Percentiles rank a stretch among this genome's conserved stretches.
Evolutionary conservation across 495 filamentous ascomycete species (phyloP).

Genomic region (Astrocystis sublimbata): DNA sequence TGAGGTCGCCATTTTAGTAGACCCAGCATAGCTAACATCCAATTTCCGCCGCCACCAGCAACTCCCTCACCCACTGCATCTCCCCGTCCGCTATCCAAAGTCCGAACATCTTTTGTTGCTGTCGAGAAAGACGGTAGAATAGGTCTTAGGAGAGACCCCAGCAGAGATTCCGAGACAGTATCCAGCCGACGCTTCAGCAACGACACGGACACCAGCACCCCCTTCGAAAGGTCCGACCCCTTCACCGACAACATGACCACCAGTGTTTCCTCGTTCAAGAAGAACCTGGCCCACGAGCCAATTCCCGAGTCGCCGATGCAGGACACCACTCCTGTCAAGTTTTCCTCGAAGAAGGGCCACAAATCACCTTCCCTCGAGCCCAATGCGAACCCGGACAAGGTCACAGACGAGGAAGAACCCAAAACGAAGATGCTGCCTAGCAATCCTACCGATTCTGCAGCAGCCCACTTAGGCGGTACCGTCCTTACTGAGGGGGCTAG

Average conservation of each 20-base stretch:
- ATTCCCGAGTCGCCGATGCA: constrained; percentile 38
- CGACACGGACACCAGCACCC: constrained; percentile 35
- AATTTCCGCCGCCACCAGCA: constrained; percentile 24
- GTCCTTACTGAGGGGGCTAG: constrained; percentile 16
- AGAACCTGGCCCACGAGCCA: constrained; percentile 34
- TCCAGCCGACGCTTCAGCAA: constrained; percentile 38
- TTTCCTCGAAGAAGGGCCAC: constrained; percentile 20
- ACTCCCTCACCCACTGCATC: constrained; percentile 38
- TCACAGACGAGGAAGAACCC: constrained; percentile 31
- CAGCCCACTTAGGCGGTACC: constrained; percentile 22
- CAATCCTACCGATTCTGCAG: constrained; percentile 28
- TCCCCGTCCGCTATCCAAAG: constrained; percentile 69
- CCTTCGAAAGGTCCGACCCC: constrained; percentile 35
- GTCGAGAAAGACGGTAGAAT: constrained; percentile 65
- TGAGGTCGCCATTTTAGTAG: constrained; percentile 11
- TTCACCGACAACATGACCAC: constrained; percentile 34
- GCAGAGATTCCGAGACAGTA: constrained; percentile 44
- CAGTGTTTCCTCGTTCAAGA: constrained; percentile 29
- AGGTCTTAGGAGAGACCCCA: constrained; percentile 43
- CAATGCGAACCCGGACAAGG: constrained; percentile 35
- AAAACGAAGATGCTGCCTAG: constrained; percentile 27
- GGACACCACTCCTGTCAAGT: constrained; percentile 13
- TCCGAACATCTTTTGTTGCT: constrained; percentile 81
- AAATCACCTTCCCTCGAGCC: constrained; percentile 27
- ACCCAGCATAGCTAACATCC: constrained; percentile 28